Evolutionary conservation across 106 monocot species (phyloP).

Genomic region (Chionographis japonica): DNA sequence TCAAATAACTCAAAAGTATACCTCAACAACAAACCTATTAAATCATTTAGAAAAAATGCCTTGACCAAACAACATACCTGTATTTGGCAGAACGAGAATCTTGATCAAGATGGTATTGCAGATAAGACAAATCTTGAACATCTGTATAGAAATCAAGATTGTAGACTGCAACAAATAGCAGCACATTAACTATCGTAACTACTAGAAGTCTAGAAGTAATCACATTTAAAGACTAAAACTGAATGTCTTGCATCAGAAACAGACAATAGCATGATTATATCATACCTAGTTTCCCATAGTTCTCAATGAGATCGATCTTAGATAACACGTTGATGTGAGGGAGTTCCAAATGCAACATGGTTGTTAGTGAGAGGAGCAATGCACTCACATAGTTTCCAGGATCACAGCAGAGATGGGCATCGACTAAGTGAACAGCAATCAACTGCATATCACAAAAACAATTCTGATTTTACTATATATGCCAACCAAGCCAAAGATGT

Average conservation of each 20-base stretch:
- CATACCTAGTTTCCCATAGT: conserved; percentile 86
- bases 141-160: conserved; percentile 95
- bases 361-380: conserved; percentile 77
- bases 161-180: conserved; percentile 49
- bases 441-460: conserved; percentile 42
- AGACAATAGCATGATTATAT: not conserved
- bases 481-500: not conserved
- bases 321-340: conserved; percentile 96
- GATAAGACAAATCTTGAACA: conserved; percentile 92
- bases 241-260: not conserved
- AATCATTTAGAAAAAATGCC: not conserved
- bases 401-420: conserved; percentile 94
- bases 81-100: conserved; percentile 90
- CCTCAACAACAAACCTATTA: not conserved
- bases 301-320: conserved; percentile 96
- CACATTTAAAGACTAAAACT: not conserved
- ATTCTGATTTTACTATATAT: not conserved
- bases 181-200: not conserved
- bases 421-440: conserved; percentile 82
- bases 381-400: conserved; percentile 97
- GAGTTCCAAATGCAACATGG: conserved; percentile 92
- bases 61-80: conserved; percentile 32
- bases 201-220: not conserved
- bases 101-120: conserved; percentile 89
- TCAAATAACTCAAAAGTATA: too few relatives aligned